These are phyloP conservation scores for Fusarium albidum DNA, from an alignment of 2,329 filamentous ascomycete species.

Conservation along the genomic window DNA sequence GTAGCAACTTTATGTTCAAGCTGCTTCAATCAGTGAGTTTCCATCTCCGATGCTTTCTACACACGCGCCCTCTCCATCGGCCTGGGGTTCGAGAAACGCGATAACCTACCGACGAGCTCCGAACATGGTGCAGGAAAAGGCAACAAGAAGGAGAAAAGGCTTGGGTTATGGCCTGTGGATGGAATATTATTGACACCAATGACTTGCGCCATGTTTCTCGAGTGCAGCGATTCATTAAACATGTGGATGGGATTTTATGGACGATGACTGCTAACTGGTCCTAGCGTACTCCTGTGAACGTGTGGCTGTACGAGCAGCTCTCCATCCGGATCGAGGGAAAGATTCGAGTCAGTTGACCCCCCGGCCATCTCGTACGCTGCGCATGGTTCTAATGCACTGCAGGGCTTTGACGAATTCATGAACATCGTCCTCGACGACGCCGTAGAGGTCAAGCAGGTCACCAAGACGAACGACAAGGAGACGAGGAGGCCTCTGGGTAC, in stretches of 20 bases:
- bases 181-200: background rate
- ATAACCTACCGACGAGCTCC: conserved; percentile 2
- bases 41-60: background rate
- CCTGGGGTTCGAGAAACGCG: conserved; percentile 26
- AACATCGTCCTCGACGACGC: conserved; percentile 97
- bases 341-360: conserved; percentile 76
- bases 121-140: background rate
- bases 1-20: conserved; percentile 68
- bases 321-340: conserved; percentile 94
- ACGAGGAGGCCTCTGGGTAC: conserved; percentile 80
- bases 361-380: background rate
- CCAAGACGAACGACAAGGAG: conserved; percentile 80
- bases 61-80: conserved; percentile 18
- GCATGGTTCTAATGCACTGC: conserved; percentile 1
- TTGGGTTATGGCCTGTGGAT: background rate
- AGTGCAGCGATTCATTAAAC: background rate
- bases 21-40: conserved; percentile 71
- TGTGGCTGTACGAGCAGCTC: conserved; percentile 98
- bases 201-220: conserved; percentile 2
- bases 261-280: conserved; percentile 28
- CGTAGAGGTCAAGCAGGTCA: conserved; percentile 86
- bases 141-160: too few relatives aligned
- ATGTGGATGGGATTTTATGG: background rate
- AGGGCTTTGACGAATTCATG: conserved; percentile 99
- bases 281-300: conserved; percentile 82